phyloP scores from a whole-genome alignment of 2,329 filamentous ascomycete species.

The Blumeriella jaapii region DNA sequence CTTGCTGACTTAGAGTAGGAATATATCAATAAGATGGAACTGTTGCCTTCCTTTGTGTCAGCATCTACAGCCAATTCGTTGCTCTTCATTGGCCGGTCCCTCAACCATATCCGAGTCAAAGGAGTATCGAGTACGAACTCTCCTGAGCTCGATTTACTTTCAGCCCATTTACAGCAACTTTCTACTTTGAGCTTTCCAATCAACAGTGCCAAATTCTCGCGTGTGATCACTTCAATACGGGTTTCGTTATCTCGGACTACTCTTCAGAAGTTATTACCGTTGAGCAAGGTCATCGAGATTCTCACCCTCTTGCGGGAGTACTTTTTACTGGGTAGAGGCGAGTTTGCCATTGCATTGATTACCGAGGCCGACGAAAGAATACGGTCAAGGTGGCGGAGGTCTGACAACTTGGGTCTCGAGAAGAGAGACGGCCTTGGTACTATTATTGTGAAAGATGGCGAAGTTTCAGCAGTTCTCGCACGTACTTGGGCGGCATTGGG shows the following conservation, averaged over 20 bases:
- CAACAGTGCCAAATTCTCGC: constrained; percentile 56
- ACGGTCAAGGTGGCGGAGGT: constrained; percentile 57
- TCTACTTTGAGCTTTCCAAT: constrained; percentile 62
- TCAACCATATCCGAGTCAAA: constrained; percentile 66
- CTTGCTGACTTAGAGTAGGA: constrained; percentile 31
- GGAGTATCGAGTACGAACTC: constrained; percentile 31
- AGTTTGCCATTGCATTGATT: constrained; percentile 82
- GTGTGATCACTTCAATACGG: constrained; percentile 64
- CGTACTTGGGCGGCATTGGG: constrained; percentile 72
- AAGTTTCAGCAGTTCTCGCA: constrained; percentile 65
- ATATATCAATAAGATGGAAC: constrained; percentile 44
- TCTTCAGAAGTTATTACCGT: constrained; percentile 69
- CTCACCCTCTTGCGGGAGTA: constrained; percentile 73
- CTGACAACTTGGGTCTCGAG: constrained; percentile 46
- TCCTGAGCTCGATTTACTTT: constrained; percentile 47
- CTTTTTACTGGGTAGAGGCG: constrained; percentile 75
- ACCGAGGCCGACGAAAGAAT: constrained; percentile 74
- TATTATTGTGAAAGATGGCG: constrained; percentile 71
- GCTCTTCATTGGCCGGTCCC: constrained; percentile 78
- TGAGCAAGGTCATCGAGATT: constrained; percentile 64
- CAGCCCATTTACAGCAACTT: constrained; percentile 58
- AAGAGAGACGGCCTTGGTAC: constrained; percentile 48
- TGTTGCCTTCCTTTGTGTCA: constrained; percentile 73
- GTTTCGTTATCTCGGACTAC: constrained; percentile 74
- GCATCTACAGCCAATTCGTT: constrained; percentile 67